Evolutionary conservation across 179 eudicot species (phyloP).

Genomic region (Camellia oleifera): DNA sequence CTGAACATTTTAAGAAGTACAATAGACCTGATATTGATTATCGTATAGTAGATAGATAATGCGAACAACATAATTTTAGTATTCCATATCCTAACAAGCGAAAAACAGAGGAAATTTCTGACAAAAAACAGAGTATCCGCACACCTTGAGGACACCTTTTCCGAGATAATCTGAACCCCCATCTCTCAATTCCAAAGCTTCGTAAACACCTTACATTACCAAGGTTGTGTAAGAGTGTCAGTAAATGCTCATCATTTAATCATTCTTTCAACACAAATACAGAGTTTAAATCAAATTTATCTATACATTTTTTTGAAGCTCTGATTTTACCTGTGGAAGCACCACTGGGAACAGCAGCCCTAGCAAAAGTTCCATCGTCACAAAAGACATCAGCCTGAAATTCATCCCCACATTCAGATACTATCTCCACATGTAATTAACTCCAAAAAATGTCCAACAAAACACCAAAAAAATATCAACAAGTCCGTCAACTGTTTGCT

Average conservation of each 20-base stretch:
- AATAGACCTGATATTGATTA: not conserved
- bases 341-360: constrained; percentile 85
- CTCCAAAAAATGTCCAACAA: not conserved
- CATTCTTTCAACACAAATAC: not conserved
- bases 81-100: not conserved
- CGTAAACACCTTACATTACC: constrained; percentile 50
- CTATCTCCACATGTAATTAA: not conserved
- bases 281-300: not conserved
- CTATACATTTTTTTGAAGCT: constrained; percentile 1
- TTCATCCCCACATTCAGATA: not conserved
- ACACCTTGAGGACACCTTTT: constrained; percentile 66
- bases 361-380: constrained; percentile 51
- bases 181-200: constrained; percentile 72
- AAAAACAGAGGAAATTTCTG: not conserved
- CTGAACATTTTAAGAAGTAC: not conserved
- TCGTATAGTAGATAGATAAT: not conserved
- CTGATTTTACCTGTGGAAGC: constrained; percentile 59
- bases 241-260: not conserved
- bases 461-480: not conserved
- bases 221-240: not conserved
- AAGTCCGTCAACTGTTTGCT: not conserved
- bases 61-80: not conserved
- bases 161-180: constrained; percentile 72
- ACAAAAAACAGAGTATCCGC: constrained; percentile 11
- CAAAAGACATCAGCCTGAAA: constrained; percentile 54